Evolutionary conservation across 2,329 filamentous ascomycete species (phyloP).

Genomic region (Colletotrichum liaoningense): DNA sequence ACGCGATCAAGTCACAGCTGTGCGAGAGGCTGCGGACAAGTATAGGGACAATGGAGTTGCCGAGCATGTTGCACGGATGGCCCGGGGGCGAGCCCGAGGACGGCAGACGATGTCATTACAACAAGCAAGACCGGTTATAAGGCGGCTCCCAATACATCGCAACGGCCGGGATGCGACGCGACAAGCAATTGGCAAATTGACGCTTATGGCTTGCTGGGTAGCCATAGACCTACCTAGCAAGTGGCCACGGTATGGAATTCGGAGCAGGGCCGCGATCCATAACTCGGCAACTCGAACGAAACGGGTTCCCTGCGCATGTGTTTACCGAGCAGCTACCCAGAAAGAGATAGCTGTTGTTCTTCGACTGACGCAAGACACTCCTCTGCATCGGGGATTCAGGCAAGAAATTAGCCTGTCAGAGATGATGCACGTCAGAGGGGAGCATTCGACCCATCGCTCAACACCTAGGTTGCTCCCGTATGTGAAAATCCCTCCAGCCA

Average conservation of each 20-base stretch:
- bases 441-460: slow-evolving; percentile 14
- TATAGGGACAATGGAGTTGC: neutral
- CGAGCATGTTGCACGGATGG: slow-evolving; percentile 4
- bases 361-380: slow-evolving; percentile 11
- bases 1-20: slow-evolving; percentile 6
- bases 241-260: slow-evolving; percentile 1
- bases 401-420: slow-evolving; percentile 19
- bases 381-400: slow-evolving; percentile 11
- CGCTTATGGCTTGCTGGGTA: neutral
- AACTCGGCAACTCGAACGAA: neutral
- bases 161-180: neutral
- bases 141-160: neutral
- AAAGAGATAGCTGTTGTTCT: neutral
- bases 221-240: neutral
- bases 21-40: slow-evolving; percentile 9
- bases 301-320: neutral
- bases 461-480: neutral
- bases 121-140: neutral
- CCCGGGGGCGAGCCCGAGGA: slow-evolving; percentile 12
- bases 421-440: slow-evolving; percentile 31
- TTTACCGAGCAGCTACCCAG: neutral
- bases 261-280: slow-evolving; percentile 4
- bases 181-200: neutral
- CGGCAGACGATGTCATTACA: slow-evolving; percentile 5
- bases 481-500: neutral